Base-by-base conservation (phyloP, 805 yeast species). In the Lachancea fermentati region DNA sequence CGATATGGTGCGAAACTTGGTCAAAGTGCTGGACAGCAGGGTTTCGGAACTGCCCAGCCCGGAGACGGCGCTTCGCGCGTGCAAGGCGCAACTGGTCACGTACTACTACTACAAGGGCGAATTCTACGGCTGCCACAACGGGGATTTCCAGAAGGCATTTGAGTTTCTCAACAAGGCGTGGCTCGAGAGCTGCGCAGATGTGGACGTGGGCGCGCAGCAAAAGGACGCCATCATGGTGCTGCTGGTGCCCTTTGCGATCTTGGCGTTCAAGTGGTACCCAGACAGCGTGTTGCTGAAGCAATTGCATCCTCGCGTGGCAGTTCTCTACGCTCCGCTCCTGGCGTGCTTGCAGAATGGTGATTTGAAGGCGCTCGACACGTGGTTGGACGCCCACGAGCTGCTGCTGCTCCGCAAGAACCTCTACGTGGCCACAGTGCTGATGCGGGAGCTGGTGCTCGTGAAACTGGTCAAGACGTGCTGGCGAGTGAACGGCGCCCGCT, bases 1-100 rank as follows among this genome's bases (percentile, higher is more conserved):
- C 30, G 87, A 86, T 50, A 71, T 86, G 57, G 87, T 91, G 25
- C 78, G 78, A 49, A 81, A 84, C 37, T 69, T 86, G 46, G 79
- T 84, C 43, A 79, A 79, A 55, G 95, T 85, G 1, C 62, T 85
- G 25, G 69, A 67, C 12, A 39, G 42, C 25, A 37, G 42, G 5
- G 34, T 14, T 18, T 15, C 36, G 18, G 74, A 74, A 34, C 60
- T 83, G 34, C 91, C 91, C 0, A 53, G 65, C 5, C 49, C 77
- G 30, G 53, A 63, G 3, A 34, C 51, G 9, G 42, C 42, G 16
- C 18, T 39, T 37, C 32, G 30, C 3, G 68, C 67, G 12, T 72
- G 73, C n/a, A 69, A 67, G 37, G 57, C 75, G 1, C 81, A 81
- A 37, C 68, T 76, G 3, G 75, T 81, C 29, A 71, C 76, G 2